Conservation (phyloP, 352 stramenopile genomes). For the Phytophthora brassicae region DNA sequence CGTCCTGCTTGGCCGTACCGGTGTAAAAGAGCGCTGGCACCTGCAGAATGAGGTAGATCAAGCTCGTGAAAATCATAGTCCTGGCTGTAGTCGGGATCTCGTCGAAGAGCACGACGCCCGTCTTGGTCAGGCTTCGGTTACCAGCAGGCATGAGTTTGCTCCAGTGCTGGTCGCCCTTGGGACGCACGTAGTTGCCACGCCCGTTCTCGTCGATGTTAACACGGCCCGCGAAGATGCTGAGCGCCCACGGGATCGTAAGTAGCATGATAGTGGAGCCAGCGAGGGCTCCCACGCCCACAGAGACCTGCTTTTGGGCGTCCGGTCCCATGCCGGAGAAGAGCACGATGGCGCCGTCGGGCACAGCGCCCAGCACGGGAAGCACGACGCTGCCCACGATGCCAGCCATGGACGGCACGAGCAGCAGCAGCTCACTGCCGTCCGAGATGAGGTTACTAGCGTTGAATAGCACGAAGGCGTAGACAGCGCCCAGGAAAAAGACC, state of each 20-base stretch:
- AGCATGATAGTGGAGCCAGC: constrained; percentile 99
- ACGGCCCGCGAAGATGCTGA: constrained; percentile 92
- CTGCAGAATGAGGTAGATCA: constrained; percentile 97
- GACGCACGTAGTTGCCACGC: constrained; percentile 81
- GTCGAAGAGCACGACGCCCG: constrained; percentile 80
- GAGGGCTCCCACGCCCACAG: constrained; percentile 96
- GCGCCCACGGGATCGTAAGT: constrained; percentile 97
- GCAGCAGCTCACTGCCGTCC: constrained; percentile 97
- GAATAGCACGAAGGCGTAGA: constrained; percentile 98
- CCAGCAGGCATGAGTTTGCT: constrained; percentile 84
- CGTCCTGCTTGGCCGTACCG: constrained; percentile 56
- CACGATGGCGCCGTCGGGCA: constrained; percentile 97
- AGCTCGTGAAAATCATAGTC: constrained; percentile 92
- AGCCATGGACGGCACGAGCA: constrained; percentile 94
- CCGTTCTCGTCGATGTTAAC: constrained; percentile 93
- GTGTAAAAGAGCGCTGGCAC: constrained; percentile 91
- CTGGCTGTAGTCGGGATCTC: constrained; percentile 89
- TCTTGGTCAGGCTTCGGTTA: constrained; percentile 64
- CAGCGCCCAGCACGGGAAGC: constrained; percentile 95
- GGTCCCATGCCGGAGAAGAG: constrained; percentile 95
- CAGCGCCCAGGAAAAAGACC: constrained; percentile 94
- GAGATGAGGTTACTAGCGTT: constrained; percentile 97
- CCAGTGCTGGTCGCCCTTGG: constrained; percentile 79
- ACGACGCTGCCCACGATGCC: constrained; percentile 97
- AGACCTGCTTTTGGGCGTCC: constrained; percentile 94